These are phyloP conservation scores for Penicillium freii DNA, from an alignment of 2,329 filamentous ascomycete genomes.

Conservation along the genomic window DNA sequence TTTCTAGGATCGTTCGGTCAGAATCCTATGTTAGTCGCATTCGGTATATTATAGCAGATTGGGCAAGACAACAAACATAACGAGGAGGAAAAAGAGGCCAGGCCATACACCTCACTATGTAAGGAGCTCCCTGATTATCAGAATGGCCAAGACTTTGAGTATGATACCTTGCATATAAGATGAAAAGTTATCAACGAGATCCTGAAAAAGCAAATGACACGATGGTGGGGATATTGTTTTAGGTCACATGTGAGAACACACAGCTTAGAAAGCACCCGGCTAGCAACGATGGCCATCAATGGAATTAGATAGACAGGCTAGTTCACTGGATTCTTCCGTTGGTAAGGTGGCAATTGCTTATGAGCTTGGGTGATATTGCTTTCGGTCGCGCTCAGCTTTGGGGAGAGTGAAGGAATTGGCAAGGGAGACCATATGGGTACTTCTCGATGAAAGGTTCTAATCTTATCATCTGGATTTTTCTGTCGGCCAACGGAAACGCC, in stretches of 20 bases:
- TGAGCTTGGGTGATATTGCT: background rate
- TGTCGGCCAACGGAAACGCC: background rate
- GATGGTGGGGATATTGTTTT: background rate
- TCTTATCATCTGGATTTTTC: background rate
- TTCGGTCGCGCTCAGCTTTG: too few relatives aligned
- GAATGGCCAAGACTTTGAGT: background rate
- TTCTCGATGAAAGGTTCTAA: background rate
- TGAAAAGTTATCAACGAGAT: background rate
- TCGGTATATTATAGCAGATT: background rate
- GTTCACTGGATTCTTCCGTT: background rate
- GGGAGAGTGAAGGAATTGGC: background rate
- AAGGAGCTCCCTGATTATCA: background rate
- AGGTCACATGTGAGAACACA: background rate
- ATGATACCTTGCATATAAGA: background rate
- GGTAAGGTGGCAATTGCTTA: background rate
- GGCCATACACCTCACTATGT: background rate
- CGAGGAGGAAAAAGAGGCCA: background rate
- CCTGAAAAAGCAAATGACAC: background rate
- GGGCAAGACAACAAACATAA: background rate
- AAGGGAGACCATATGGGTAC: background rate
- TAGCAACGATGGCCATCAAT: background rate
- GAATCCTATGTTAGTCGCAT: background rate
- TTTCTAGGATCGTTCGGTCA: background rate
- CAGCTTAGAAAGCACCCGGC: background rate
- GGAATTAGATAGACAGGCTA: background rate